Conservation (phyloP, 257 asterid genomes). For the Paulownia fortunei region DNA sequence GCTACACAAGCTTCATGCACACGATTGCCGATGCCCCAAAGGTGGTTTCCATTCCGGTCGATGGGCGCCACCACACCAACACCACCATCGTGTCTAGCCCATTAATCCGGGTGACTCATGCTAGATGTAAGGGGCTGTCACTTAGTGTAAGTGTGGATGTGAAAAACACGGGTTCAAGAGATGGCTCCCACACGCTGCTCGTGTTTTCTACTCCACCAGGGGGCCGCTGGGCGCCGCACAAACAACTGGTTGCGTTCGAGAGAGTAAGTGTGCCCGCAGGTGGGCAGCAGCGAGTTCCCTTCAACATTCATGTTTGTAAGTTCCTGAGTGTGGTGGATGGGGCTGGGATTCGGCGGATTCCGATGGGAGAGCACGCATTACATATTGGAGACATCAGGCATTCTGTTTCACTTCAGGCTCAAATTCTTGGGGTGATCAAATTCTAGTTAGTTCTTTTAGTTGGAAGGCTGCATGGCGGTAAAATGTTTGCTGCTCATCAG, state of each 20-base stretch:
- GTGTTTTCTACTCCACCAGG: slow-evolving; percentile 70
- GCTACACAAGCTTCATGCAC: slow-evolving; percentile 73
- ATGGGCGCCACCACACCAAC: slow-evolving; percentile 61
- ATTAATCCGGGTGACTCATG: slow-evolving; percentile 62
- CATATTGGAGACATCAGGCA: slow-evolving; percentile 68
- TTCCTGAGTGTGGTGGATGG: slow-evolving; percentile 74
- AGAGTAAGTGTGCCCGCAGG: slow-evolving; percentile 53
- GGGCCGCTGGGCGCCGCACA: slow-evolving; percentile 60
- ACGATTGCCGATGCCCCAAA: slow-evolving; percentile 59
- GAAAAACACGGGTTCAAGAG: slow-evolving; percentile 58
- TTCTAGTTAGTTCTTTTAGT: slow-evolving; percentile 18
- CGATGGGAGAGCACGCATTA: slow-evolving; percentile 77
- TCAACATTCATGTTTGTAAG: slow-evolving; percentile 77
- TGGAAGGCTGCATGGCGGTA: not conserved
- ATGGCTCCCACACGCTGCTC: slow-evolving; percentile 70
- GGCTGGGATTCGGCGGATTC: slow-evolving; percentile 73
- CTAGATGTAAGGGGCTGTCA: slow-evolving; percentile 55
- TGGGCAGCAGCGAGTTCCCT: slow-evolving; percentile 37
- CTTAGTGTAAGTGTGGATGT: slow-evolving; percentile 54
- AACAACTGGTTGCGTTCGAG: slow-evolving; percentile 69
- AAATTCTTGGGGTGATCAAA: slow-evolving; percentile 49
- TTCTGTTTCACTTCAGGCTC: slow-evolving; percentile 62
- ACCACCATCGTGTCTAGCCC: slow-evolving; percentile 39
- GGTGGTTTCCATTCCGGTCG: slow-evolving; percentile 52
- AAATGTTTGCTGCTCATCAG: not conserved